phyloP scores from a whole-genome alignment of 257 asterid species.

The Mentha longifolia region DNA sequence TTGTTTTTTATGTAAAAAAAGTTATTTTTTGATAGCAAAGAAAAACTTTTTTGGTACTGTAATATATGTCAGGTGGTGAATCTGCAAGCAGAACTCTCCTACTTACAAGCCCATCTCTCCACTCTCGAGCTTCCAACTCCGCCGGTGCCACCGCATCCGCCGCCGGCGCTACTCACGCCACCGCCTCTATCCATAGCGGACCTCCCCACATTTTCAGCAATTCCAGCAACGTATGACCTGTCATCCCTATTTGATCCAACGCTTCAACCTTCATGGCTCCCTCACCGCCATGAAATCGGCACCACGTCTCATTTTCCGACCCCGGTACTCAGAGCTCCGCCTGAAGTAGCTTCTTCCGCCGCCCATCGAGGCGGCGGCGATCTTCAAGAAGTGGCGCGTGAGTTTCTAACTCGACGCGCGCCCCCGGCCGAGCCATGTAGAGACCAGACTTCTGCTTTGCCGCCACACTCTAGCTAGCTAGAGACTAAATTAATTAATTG shows the following conservation, averaged over 20 bases:
- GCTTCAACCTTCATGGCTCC: constrained; percentile 54
- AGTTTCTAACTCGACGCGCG: constrained; percentile 57
- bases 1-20: too few relatives aligned
- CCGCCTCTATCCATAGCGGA: constrained; percentile 53
- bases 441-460: constrained; percentile 45
- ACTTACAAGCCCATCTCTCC: constrained; percentile 67
- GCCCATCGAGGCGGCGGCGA: constrained; percentile 40
- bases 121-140: constrained; percentile 66
- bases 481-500: not conserved
- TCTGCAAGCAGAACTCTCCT: constrained; percentile 68
- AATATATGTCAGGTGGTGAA: constrained; percentile 48
- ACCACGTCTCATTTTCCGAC: constrained; percentile 35
- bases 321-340: constrained; percentile 11
- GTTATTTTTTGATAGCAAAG: too few relatives aligned
- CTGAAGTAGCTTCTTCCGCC: constrained; percentile 32
- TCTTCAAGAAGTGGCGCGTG: constrained; percentile 70
- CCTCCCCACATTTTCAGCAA: constrained; percentile 48
- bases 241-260: constrained; percentile 66
- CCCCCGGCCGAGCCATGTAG: constrained; percentile 50
- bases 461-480: constrained; percentile 48
- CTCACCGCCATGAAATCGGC: constrained; percentile 42
- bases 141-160: constrained; percentile 41
- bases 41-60: too few relatives aligned
- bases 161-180: constrained; percentile 38
- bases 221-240: constrained; percentile 59